Base-by-base conservation (phyloP, 768 basidiomycete species). In the Boletus pseudopeckii region DNA sequence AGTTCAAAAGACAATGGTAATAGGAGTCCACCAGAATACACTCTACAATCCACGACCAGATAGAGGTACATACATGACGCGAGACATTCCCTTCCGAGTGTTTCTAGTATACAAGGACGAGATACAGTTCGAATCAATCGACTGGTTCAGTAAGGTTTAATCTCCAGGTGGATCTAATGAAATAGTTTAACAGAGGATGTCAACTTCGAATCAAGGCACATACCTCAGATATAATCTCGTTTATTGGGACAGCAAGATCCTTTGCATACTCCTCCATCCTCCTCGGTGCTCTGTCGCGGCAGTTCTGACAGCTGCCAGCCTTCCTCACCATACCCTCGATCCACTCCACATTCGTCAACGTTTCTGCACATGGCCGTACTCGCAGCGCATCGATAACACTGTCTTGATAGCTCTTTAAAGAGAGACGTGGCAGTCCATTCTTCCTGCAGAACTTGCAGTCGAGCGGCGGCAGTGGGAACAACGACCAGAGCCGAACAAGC, bases 401-500 rank as follows among this genome's bases (percentile, higher is more conserved):
- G 51, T 71, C 70, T 46, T 70, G 69, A 50, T 70, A 70, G 30
- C 45, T 61, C 54, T 66, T 72, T 8, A 69, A 43, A 7, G 70
- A 58, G 33, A 70, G 40, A 47, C 69, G 69, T 20, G 70, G 59
- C n/a, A 70, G 42, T 3, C 69, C 69, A 50, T 72, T 71, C 61
- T 70, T 70, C 56, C 69, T 68, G 55, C 69, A 70, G 33, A 66
- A 58, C 53, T 70, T 70, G 69, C 69, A 70, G 51, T 70, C 69
- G 41, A 70, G 57, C 20, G 53, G 63, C 4, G 69, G 69, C 0
- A 72, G 56, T 22, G 69, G 69, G 47, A 65, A 72, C 36, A 58
- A 44, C 7, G 69, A 53, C 69, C 69, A 70, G 38, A 68, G 57
- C n/a, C 64, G 70, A 33, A 58, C 54, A 36, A 70, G 66, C 39